A percentile compares a stretch with the other conserved stretches of the same genome.
phyloP scores from a whole-genome alignment of 2,329 filamentous ascomycete genomes.

The Leptographium flavum region DNA sequence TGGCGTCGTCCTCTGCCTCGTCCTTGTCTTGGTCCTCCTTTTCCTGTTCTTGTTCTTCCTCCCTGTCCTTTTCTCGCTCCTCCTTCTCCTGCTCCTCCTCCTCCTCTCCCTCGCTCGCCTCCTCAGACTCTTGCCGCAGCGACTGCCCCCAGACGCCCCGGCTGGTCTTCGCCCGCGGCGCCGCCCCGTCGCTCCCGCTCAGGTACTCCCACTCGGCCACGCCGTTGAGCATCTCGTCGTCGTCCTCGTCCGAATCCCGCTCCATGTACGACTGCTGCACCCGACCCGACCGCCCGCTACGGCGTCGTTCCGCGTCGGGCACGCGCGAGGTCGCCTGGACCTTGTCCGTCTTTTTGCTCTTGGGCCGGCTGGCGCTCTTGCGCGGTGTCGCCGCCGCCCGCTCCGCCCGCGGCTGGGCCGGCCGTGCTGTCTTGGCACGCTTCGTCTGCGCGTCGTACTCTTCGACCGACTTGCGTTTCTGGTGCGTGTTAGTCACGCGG shows the following conservation, averaged over 20 bases:
- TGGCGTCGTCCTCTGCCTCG: neutral
- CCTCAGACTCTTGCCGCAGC: constrained; percentile 6
- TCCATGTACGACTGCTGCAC: constrained; percentile 37
- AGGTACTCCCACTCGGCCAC: constrained; percentile 45
- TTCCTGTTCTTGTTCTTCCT: neutral
- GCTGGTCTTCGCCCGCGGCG: neutral
- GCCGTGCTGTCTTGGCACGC: constrained; percentile 18
- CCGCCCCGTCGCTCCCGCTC: constrained; percentile 16
- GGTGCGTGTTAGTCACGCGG: neutral
- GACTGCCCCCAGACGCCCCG: constrained; percentile 6
- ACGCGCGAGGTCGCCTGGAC: constrained; percentile 13
- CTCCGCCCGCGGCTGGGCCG: constrained; percentile 13
- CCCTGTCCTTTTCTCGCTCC: neutral
- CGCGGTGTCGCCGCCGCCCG: neutral
- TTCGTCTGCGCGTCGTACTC: constrained; percentile 30
- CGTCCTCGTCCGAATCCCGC: constrained; percentile 41
- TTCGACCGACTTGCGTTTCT: constrained; percentile 44
- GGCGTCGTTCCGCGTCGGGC: constrained; percentile 33
- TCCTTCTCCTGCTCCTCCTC: neutral
- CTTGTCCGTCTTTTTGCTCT: constrained; percentile 14
- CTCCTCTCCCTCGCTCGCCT: neutral
- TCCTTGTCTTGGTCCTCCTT: neutral
- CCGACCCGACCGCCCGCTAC: constrained; percentile 35
- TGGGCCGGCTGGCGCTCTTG: constrained; percentile 13
- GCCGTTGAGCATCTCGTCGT: constrained; percentile 47